Percentiles rank a stretch among this genome's conserved stretches.
phyloP scores from a whole-genome alignment of 23 red algal species.

The Gracilaria caudata region DNA sequence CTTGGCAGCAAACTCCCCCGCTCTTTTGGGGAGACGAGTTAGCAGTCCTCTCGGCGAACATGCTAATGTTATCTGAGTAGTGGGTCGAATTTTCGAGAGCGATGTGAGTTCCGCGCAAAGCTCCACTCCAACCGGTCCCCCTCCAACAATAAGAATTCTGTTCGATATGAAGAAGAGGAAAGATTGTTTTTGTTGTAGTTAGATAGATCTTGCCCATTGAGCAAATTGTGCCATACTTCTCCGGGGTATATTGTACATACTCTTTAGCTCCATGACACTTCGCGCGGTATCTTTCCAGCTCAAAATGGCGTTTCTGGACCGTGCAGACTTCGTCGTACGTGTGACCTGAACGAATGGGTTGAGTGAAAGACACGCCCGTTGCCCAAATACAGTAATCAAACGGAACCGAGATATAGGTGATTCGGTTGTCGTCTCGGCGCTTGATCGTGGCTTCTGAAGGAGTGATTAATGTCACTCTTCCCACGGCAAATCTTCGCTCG shows the following conservation, averaged over 20 bases:
- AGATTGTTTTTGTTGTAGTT: too few relatives aligned
- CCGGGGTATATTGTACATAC: conserved; percentile 13
- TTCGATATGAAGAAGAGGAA: background rate
- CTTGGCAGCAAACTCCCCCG: conserved; percentile 21
- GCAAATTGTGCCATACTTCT: too few relatives aligned
- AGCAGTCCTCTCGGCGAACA: conserved; percentile 37
- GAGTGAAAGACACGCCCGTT: conserved; percentile 44
- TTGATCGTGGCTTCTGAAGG: conserved; percentile 42
- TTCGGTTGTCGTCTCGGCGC: conserved; percentile 7
- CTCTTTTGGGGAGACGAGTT: conserved; percentile 41
- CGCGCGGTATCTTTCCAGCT: conserved; percentile 43
- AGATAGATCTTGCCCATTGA: too few relatives aligned
- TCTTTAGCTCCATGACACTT: conserved; percentile 11
- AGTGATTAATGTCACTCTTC: conserved; percentile 34
- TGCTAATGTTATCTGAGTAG: conserved; percentile 23
- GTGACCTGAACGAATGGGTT: conserved; percentile 38
- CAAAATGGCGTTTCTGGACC: conserved; percentile 22
- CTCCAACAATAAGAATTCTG: conserved; percentile 66
- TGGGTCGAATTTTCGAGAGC: background rate
- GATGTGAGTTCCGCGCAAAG: conserved; percentile 43
- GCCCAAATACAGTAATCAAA: conserved; percentile 73
- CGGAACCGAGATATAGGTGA: conserved; percentile 19
- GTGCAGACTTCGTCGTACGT: conserved; percentile 18
- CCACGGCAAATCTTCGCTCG: conserved; percentile 16
- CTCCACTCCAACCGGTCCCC: conserved; percentile 57